Base-by-base conservation (phyloP, 2,329 filamentous ascomycete genomes). In the Oidium heveae region DNA sequence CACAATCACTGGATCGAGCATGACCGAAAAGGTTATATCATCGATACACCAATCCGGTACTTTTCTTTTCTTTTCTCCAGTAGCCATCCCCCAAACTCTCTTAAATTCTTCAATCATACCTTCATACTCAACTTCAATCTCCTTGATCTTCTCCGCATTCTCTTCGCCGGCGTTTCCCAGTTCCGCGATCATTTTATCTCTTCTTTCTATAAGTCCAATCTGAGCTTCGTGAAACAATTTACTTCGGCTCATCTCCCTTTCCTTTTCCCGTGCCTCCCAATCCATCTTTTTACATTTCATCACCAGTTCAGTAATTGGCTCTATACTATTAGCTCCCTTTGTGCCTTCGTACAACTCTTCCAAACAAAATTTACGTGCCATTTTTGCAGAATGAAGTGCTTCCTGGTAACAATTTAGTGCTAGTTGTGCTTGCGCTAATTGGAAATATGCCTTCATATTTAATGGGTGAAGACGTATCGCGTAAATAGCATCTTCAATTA, bases 351-450 rank as follows among this genome's bases (percentile, higher is more conserved):
- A 74, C 72, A 63, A 80, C 82, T 63, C 77, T 74, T 20, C 69
- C 18, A 79, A 71, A 66, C 83, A 87, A 6, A 82, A 68, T 4
- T 76, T 69, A 67, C 94, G 93, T 9, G 89, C 89, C 39, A 70
- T 73, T 24, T 81, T 70, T 0, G 84, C 86, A 56, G 77, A 78
- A 0, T 72, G 68, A 15, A 93, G 73, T 0, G 88, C 87, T 63
- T 82, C 82, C 56, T 85, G 78, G 37, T 78, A 80, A 59, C 83
- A 77, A 53, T 77, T 72, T 1, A 94, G 73, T 0, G 75, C 74
- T n/a, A 94, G 71, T 59, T 93, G 80, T 0, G 88, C 86, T 67
- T 94, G 84, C 2, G 86, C 80, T 28, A 94, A 75, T 64, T 87
- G 85, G 67, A 83, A 93, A 63, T 79, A 77, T 8, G 84, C 86